These are phyloP conservation scores for Trichomonas tenax DNA, from an alignment of 208 protist species.

Conservation along the genomic window DNA sequence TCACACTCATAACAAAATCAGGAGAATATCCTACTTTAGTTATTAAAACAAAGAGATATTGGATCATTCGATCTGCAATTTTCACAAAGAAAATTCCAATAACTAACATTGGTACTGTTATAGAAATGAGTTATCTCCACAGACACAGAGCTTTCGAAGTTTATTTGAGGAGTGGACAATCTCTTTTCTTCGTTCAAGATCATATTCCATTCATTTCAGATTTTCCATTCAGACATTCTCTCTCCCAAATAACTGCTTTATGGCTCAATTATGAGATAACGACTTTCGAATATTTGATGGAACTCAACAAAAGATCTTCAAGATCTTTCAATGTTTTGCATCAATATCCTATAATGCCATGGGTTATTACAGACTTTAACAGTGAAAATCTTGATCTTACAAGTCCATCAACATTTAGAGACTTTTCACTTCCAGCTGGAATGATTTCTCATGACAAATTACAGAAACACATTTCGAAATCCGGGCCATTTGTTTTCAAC, in stretches of 20 bases:
- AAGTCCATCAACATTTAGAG: not conserved
- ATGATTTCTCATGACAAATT: not conserved
- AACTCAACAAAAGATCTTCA: not conserved
- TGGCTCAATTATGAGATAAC: not conserved
- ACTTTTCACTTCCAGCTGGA: conserved; percentile 66
- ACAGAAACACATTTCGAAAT: not conserved
- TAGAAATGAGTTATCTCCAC: not conserved
- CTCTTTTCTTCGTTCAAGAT: not conserved
- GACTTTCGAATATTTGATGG: not conserved
- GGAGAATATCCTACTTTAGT: not conserved
- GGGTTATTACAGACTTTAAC: not conserved
- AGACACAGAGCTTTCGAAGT: not conserved
- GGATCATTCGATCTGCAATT: not conserved
- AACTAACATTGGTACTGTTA: not conserved
- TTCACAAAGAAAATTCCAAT: not conserved
- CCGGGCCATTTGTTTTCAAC: not conserved
- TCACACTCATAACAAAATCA: not conserved
- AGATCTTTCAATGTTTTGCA: not conserved
- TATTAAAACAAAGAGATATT: not conserved
- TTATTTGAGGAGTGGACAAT: not conserved
- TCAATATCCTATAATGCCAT: not conserved
- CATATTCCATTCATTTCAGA: not conserved
- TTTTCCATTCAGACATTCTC: not conserved
- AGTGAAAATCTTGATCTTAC: not conserved
- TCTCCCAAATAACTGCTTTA: not conserved